Evolutionary conservation across 1,139 yeast genomes (phyloP), one percentile per base, ranked within the genome.

Genomic region (Cylindricascospora bacillispora): DNA sequence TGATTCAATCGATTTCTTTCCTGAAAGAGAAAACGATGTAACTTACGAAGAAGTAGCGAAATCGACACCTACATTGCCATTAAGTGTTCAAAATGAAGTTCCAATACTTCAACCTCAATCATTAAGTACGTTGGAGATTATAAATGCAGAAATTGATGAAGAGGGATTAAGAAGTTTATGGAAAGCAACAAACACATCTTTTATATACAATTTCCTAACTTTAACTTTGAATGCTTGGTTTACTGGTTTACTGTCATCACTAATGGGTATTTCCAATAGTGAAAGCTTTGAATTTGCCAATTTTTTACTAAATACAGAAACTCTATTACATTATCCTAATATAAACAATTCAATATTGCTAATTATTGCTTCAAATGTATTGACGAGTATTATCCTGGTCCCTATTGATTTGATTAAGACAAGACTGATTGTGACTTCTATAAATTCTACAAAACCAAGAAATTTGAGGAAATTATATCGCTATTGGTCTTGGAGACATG

Each of bases 211-310:
- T 35, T 79, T 93, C 0, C 61, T 85, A 25, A 70, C 79, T 1
- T 73, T 75, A 34, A 80, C 93, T 1, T 61, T 85, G 29, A 93
- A 82, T 47, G 85, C 95, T 1, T 86, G 97, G 95, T 64, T 83
- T 26, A 77, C 93, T 0, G 95, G 95, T 5, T 73, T 86, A 43
- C 54, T 83, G 11, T 75, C 94, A 5, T 89, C 94, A 3, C 62
- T 81, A 31, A 58, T 82, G 34, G 80, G 82, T 11, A 71, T 83
- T n/a, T 18, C 21, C 10, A 80, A 82, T 11, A 71, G 83, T n/a
- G 94, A 95, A 0, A 95, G 85, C 49, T 95, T 95, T 1, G 74
- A 77, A 40, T 79, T 82, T 52, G 73, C 83, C 39, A 94, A 82
- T 42, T 7, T 7, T 7, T 7, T 18, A 7, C 21, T 10, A 7